Base-by-base conservation (phyloP, 768 basidiomycete species). In the Boletellus ananas region DNA sequence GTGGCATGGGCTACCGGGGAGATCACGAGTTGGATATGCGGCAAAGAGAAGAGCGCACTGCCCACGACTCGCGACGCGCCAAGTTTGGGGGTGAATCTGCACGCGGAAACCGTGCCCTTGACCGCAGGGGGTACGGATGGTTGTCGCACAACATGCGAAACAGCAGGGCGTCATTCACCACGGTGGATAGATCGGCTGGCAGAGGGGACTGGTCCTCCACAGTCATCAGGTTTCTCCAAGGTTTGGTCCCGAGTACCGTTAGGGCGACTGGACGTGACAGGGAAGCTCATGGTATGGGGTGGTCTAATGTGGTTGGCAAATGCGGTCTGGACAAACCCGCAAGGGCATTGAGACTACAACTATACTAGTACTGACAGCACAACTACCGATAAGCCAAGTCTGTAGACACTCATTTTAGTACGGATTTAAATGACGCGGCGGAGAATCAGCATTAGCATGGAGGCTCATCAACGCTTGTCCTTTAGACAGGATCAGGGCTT, bases 371-470 rank as follows among this genome's bases (percentile, higher is more conserved):
- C 34, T 20, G 40, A 4, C 33, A 43, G 6, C 38, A 7, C 17
- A 8, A 21, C 37, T 21, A 45, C 18, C 16, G 9, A 37, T 14
- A 45, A 33, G 10, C 13, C 13, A 9, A 5, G 43, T 17, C 67
- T 66, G 38, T 6, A 16, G 20, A 42, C 2, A 43, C 7, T 6
- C 14, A 39, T 13, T 38, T 61, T 49, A 67, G 64, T 41, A 65
- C 31, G 42, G 16, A 27, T 50, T n/a, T 34, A 4, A n/a, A 47
- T 31, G 6, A n/a, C 31, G 12, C 38, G 40, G 33, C 13, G 23
- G 27, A 9, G 44, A 43, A 47, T 81, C 89, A 91, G 87, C 78
- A 90, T 91, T 90, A 91, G 88, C 88, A 91, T 90, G 88, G 86
- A 77, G 70, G 67, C 73, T 88, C 87, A 75, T 87, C 85, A 86